A percentile compares a stretch with the other conserved stretches of the same genome.
Conservation (phyloP, 2,329 filamentous ascomycete genomes). For the Ilyonectria robusta region DNA sequence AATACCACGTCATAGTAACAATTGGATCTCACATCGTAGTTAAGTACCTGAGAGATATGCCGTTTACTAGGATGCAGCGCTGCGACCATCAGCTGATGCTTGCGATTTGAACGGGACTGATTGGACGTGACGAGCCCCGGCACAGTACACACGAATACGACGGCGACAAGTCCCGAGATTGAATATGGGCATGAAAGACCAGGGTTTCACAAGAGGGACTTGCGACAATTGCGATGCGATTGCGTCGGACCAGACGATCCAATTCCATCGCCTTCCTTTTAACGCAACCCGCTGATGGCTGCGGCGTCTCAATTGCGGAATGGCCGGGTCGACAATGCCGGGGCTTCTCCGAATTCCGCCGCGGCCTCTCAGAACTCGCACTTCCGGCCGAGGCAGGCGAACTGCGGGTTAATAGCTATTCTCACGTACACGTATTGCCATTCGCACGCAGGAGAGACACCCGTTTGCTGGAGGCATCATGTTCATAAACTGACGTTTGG, state of each 20-base stretch:
- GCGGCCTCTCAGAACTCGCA: constrained; percentile 17
- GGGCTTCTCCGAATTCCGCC: constrained; percentile 16
- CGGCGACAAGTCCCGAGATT: constrained; percentile 18
- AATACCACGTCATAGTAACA: no score
- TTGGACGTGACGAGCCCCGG: constrained; percentile 6
- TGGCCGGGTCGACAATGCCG: constrained; percentile 7
- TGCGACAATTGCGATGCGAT: constrained; percentile 5
- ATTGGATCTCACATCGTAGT: no score
- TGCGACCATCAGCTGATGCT: constrained; percentile 10
- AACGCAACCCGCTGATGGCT: not conserved
- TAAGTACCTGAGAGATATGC: not conserved
- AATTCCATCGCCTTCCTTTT: not conserved
- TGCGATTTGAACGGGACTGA: constrained; percentile 13
- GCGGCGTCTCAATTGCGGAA: constrained; percentile 7
- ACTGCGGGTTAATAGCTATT: not conserved
- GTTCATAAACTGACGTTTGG: no score
- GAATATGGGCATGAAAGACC: not conserved
- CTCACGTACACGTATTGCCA: no score
- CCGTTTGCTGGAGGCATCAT: no score
- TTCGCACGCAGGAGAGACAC: no score
- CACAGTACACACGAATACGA: constrained; percentile 24
- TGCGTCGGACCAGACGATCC: constrained; percentile 11
- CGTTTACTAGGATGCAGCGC: not conserved
- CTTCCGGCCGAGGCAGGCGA: constrained; percentile 32
- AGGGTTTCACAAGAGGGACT: not conserved